phyloP scores from a whole-genome alignment of 345 rosid genomes.

The Lepidium aucheri region DNA sequence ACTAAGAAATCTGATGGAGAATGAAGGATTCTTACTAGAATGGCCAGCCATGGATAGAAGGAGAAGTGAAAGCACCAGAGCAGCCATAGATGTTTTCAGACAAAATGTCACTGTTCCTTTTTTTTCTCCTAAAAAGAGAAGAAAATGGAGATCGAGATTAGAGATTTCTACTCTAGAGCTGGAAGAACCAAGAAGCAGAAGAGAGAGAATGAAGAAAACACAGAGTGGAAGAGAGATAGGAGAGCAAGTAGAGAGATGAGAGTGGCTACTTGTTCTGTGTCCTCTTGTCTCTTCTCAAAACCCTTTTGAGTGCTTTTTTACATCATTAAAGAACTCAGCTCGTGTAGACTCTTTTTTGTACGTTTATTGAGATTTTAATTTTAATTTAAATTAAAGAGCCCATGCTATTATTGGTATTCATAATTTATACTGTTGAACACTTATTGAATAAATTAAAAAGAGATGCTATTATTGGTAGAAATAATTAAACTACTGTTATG shows the following conservation, averaged over 20 bases:
- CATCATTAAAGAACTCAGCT: constrained; percentile 25
- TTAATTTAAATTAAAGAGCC: neutral
- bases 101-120: constrained; percentile 6
- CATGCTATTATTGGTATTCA: neutral
- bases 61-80: constrained; percentile 35
- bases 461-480: neutral
- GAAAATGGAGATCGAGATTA: neutral
- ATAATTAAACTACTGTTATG: neutral
- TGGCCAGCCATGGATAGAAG: constrained; percentile 39
- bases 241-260: constrained; percentile 11
- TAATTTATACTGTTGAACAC: neutral
- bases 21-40: constrained; percentile 37
- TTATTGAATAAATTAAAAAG: neutral
- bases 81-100: constrained; percentile 34
- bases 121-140: neutral
- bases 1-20: constrained; percentile 6
- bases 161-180: constrained; percentile 19
- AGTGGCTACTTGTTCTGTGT: constrained; percentile 27
- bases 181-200: neutral
- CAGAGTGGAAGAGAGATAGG: neutral
- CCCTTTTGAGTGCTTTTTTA: constrained; percentile 21
- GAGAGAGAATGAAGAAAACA: neutral
- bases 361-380: constrained; percentile 2
- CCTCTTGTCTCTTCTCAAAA: constrained; percentile 24
- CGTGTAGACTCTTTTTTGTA: constrained; percentile 16